Base-by-base conservation (phyloP, 2,329 filamentous ascomycete genomes). In the Bipolaris gigantea region DNA sequence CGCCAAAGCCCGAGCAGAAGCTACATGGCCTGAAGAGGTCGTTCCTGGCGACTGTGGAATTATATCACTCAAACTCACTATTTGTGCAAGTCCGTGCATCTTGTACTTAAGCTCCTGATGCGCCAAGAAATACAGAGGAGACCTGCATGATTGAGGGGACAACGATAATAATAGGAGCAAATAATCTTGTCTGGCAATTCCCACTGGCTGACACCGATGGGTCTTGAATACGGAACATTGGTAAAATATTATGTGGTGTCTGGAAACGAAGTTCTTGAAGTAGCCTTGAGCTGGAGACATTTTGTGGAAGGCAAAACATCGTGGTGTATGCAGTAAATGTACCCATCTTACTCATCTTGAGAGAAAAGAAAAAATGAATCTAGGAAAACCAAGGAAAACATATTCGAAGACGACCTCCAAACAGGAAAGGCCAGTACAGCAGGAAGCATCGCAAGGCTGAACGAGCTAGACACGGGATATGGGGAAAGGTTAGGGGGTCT, bases 401-500 rank as follows among this genome's bases (percentile, higher is more conserved):
- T 3, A 27, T 34, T 40, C 13, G 19, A 47, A 21, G 35, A 49
- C 41, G 34, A 16, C 9, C 16, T 18, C 9, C 3, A 19, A 36
- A 18, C 16, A 18, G 10, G 18, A 15, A 16, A 23, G 10, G 19
- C 36, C 19, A 21, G 13, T 13, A 11, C 23, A 39, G 13, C 23
- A 11, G 30, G 40, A 5, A 48, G 19, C 7, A n/a, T 48, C 23
- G 38, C 36, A 21, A 35, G 25, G 25, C 27, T 61, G 1, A 46
- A 35, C 18, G 34, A 44, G 13, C 19, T 55, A 5, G 53, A 54
- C 34, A 27, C 9, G 4, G 53, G 48, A 15, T 32, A 18, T 40
- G 34, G 51, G 50, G 18, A 54, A 32, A 30, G 53, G 54, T 15
- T 56, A 49, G 51, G 27, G 33, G 18, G 40, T 53, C 11, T 45